Conservation (phyloP, 805 yeast genomes). For the Saitoella complicata region DNA sequence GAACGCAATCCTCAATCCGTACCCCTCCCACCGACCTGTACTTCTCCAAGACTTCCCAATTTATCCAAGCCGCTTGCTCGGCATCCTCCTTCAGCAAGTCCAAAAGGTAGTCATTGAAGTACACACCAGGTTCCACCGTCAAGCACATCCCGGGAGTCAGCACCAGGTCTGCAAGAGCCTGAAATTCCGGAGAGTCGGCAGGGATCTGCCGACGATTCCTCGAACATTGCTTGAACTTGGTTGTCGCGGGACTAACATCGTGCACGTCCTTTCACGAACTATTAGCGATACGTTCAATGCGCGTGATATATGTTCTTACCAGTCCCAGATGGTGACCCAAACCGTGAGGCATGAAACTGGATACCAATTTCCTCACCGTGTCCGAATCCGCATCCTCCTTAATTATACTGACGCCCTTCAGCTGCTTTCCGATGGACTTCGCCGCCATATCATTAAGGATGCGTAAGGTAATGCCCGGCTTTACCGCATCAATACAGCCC, state of each 20-base stretch:
- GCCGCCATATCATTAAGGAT: constrained; percentile 70
- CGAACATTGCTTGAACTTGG: constrained; percentile 74
- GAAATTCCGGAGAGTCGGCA: constrained; percentile 32
- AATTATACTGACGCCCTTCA: constrained; percentile 63
- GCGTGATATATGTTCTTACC: constrained; percentile 31
- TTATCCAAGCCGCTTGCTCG: constrained; percentile 32
- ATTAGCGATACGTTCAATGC: too few relatives aligned
- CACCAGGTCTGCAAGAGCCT: constrained; percentile 71
- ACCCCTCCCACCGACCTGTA: constrained; percentile 94
- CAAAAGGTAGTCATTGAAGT: constrained; percentile 71
- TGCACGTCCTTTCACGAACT: too few relatives aligned
- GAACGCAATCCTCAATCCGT: constrained; percentile 83
- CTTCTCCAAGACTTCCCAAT: constrained; percentile 48
- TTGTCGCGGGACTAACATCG: constrained; percentile 54
- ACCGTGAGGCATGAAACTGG: constrained; percentile 87
- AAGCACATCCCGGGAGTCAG: constrained; percentile 62
- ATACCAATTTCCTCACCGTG: constrained; percentile 56
- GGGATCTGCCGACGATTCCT: constrained; percentile 40
- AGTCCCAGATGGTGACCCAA: constrained; percentile 84
- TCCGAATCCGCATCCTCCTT: constrained; percentile 27
- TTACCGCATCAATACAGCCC: constrained; percentile 50
- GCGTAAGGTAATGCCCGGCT: constrained; percentile 79
- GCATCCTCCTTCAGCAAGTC: constrained; percentile 33
- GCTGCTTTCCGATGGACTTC: constrained; percentile 51
- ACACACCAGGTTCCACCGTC: constrained; percentile 90